A percentile compares a stretch with the other conserved stretches of the same genome.
Conservation (phyloP, 1,284 basidiomycete genomes). For the Athelia sp. region DNA sequence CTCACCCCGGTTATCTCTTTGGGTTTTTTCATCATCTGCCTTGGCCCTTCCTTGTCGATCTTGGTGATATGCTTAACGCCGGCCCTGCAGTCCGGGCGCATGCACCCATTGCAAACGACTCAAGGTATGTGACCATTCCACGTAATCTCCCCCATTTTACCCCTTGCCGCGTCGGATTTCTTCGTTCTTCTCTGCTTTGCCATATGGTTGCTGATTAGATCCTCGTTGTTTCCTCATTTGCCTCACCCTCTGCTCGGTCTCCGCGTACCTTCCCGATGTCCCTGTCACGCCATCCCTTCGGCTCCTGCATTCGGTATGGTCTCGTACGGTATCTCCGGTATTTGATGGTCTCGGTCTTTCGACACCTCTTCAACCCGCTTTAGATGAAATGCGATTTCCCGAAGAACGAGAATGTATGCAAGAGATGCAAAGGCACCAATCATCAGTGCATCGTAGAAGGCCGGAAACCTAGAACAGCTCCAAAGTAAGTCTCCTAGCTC, state of each 20-base stretch:
- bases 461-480: conserved; percentile 66
- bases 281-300: background rate
- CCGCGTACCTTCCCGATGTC: background rate
- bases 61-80: background rate
- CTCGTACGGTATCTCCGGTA: background rate
- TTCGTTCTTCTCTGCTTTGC: conserved; percentile 4
- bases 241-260: background rate
- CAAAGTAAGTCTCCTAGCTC: conserved; percentile 57
- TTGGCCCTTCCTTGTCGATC: too few relatives aligned
- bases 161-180: background rate
- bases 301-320: conserved; percentile 2
- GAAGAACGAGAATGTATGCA: conserved; percentile 61
- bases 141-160: conserved; percentile 1
- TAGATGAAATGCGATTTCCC: conserved; percentile 83
- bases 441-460: conserved; percentile 78
- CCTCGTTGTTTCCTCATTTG: background rate
- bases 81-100: conserved; percentile 56
- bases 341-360: conserved; percentile 7
- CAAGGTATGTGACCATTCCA: conserved; percentile 50
- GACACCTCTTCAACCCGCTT: background rate
- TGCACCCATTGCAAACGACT: conserved; percentile 80
- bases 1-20: too few relatives aligned
- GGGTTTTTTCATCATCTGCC: too few relatives aligned
- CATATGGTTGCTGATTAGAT: conserved; percentile 6
- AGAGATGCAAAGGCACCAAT: conserved; percentile 61